These are phyloP conservation scores for Trichosporon sp. DNA, from an alignment of 1,284 basidiomycete species.

Conservation along the genomic window DNA sequence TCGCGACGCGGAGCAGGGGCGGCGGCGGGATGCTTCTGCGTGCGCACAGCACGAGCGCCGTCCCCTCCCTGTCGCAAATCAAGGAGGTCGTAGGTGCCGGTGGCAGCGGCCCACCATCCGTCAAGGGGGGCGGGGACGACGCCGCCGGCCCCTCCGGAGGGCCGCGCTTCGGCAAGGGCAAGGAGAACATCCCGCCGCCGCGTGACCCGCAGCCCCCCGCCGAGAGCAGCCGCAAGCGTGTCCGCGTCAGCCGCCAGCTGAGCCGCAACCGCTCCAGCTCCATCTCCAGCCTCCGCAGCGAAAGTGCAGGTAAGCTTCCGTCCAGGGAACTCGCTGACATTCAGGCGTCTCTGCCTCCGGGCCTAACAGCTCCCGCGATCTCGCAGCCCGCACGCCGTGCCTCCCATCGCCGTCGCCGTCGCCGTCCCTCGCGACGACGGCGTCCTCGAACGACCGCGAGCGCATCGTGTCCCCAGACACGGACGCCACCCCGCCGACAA, in stretches of 20 bases:
- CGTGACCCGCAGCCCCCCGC: slow-evolving; percentile 25
- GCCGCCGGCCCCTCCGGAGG: slow-evolving; percentile 19
- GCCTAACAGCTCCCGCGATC: not conserved
- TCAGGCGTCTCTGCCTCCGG: slow-evolving; percentile 19
- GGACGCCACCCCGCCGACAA: slow-evolving; percentile 33
- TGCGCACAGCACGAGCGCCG: slow-evolving; percentile 25
- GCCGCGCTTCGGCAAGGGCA: slow-evolving; percentile 36
- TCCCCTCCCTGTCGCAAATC: slow-evolving; percentile 26
- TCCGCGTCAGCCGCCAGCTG: slow-evolving; percentile 24
- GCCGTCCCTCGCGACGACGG: slow-evolving; percentile 31
- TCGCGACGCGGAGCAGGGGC: not conserved
- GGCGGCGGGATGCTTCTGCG: slow-evolving; percentile 17
- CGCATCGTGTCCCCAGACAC: slow-evolving; percentile 15
- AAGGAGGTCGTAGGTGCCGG: slow-evolving; percentile 12
- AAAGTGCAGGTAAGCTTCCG: slow-evolving; percentile 31
- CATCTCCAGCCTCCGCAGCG: slow-evolving; percentile 40
- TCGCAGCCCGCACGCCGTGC: slow-evolving; percentile 19
- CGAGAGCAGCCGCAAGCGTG: slow-evolving; percentile 28
- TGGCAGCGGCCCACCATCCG: slow-evolving; percentile 11
- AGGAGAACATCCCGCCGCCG: slow-evolving; percentile 46
- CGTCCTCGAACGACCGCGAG: not conserved
- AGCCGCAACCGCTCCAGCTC: slow-evolving; percentile 34
- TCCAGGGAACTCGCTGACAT: slow-evolving; percentile 5
- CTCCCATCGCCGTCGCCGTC: slow-evolving; percentile 37
- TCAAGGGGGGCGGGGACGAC: slow-evolving; percentile 22